Conservation (phyloP, 2,329 filamentous ascomycete genomes). For the Aspergillus sojae region DNA sequence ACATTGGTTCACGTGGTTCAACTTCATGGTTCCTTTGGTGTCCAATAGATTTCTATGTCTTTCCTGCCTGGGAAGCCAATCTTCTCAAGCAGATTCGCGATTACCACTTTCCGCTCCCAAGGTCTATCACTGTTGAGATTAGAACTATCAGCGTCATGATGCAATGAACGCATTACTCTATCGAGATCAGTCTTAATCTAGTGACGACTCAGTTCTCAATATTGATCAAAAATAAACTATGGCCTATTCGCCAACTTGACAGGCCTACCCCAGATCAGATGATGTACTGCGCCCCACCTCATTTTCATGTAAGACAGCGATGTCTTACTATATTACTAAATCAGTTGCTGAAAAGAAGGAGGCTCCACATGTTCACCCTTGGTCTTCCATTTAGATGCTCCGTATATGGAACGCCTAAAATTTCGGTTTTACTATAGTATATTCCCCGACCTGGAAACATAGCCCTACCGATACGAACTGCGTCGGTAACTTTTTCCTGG, state of each 20-base stretch:
- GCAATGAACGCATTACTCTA: background rate
- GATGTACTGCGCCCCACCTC: slow-evolving; percentile 2
- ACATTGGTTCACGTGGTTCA: background rate
- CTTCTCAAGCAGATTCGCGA: background rate
- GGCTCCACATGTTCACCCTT: background rate
- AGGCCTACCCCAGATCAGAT: background rate
- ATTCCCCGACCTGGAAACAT: background rate
- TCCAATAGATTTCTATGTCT: background rate
- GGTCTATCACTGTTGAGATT: background rate
- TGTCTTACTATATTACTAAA: background rate
- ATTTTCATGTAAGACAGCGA: background rate
- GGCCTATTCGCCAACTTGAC: background rate
- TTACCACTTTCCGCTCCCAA: background rate
- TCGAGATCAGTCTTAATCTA: background rate
- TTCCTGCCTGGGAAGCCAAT: background rate
- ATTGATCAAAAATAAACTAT: background rate
- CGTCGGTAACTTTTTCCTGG: background rate
- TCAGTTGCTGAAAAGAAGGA: background rate
- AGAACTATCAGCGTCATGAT: background rate
- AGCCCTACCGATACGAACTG: background rate
- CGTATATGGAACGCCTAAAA: background rate
- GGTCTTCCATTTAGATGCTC: background rate
- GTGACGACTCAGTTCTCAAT: background rate
- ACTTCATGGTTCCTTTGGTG: background rate
- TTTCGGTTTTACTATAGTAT: background rate